Base-by-base conservation (phyloP, 306 rosid species). In the Dalbergia oliveri region DNA sequence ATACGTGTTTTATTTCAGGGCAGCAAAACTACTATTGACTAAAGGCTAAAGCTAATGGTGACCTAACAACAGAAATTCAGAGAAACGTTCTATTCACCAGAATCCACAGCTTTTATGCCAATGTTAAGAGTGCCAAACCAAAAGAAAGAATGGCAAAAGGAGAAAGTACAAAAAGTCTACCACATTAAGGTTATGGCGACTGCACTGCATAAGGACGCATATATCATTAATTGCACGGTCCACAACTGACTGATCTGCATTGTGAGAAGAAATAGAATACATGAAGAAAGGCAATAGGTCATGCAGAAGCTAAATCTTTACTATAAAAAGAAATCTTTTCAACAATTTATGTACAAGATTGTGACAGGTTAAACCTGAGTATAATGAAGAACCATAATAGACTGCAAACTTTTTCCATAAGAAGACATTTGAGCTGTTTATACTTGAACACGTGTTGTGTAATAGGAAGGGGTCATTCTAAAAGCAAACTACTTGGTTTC, bases 111-210 rank as follows among this genome's bases (percentile, higher is more conserved):
- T 45, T 49, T 23, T 16, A 15, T 2, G 11, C 5, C 67, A 61
- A 54, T 50, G 51, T 71, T 34, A 57, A 66, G 56, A 76, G 65
- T 70, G 53, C 37, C 47, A 82, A 73, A 67, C 12, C 3, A 11
- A 43, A 33, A 75, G 57, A 53, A 69, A 18, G 2, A 81, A 44
- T 31, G 54, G 39, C 39, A 16, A n/a, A 63, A 58, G 61, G n/a
- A 9, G 56, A 15, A 34, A 43, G 43, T 16, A 72, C 6, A 68
- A 37, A 23, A 44, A n/a, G 83, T 75, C 47, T 80, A 94, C 99
- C 94, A 94, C 97, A 57, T 94, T 93, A 49, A 94, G 85, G 86
- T 93, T 89, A 84, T 94, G 97, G 82, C 99, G 94, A 78, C 97
- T 88, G 89, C 99, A 94, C 71, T 84, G 94, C 91, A 94, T 84